Evolutionary conservation across 2,329 filamentous ascomycete genomes (phyloP).

Genomic region (Aspergillus clavatus): DNA sequence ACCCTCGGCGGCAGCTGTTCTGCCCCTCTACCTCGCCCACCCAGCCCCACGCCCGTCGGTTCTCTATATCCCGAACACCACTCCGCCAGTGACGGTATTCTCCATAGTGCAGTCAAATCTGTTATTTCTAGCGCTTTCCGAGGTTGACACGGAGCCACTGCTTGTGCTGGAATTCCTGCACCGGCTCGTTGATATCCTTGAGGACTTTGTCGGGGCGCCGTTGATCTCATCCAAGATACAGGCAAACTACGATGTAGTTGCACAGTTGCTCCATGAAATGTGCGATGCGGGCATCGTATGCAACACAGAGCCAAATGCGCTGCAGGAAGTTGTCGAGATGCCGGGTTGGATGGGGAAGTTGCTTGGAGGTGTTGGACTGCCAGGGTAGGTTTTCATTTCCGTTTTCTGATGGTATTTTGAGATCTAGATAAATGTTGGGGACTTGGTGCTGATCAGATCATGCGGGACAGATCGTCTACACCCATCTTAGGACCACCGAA

Average conservation of each 20-base stretch:
- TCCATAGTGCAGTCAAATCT: conserved; percentile 82
- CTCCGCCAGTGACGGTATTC: conserved; percentile 83
- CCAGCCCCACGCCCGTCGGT: conserved; percentile 75
- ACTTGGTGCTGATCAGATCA: neutral
- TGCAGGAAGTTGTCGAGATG: conserved; percentile 87
- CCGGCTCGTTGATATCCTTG: conserved; percentile 83
- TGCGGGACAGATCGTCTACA: conserved; percentile 30
- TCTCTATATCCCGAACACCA: conserved; percentile 75
- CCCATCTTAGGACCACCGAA: conserved; percentile 38
- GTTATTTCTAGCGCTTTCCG: conserved; percentile 78
- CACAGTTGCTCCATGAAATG: conserved; percentile 91
- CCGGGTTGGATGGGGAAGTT: conserved; percentile 86
- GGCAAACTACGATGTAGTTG: conserved; percentile 84
- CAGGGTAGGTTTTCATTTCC: conserved; percentile 51
- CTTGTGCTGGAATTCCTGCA: conserved; percentile 92
- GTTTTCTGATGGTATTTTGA: neutral
- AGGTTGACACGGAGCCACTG: conserved; percentile 80
- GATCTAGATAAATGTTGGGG: neutral
- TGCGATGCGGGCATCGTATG: conserved; percentile 87
- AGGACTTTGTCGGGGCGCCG: conserved; percentile 89
- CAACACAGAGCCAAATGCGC: conserved; percentile 87
- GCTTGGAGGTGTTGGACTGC: conserved; percentile 78
- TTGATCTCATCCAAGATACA: conserved; percentile 83
- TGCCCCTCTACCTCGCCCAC: conserved; percentile 83
- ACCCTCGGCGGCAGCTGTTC: conserved; percentile 67